Base-by-base conservation (phyloP, 2,329 filamentous ascomycete species). In the Dactylonectria estremocensis region DNA sequence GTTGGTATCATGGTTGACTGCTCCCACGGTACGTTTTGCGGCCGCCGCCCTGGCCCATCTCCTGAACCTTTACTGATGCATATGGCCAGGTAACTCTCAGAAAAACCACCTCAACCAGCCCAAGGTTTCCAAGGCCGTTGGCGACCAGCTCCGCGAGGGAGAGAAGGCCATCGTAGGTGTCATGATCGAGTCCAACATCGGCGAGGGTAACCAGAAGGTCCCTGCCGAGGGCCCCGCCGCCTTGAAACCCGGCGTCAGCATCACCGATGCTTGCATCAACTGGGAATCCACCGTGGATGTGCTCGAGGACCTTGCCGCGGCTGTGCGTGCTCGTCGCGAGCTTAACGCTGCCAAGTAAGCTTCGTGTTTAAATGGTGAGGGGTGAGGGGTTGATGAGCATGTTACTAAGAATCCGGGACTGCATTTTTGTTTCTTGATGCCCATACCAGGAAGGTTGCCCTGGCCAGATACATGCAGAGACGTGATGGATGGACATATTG, bases 81-180 rank as follows among this genome's bases (percentile, higher is more conserved):
- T 13, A 16, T 49, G 31, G 20, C 4, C 65, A 95, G 93, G 96
- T 64, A 99, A 99, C 87, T 98, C 95, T 20, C 94, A 93, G 83
- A 99, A 99, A 86, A 91, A 98, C 86, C 95, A 98, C 86, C 92
- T 93, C 77, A 99, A 99, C 84, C 95, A 99, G 85, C 96, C 96
- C 77, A 92, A 95, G 84, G 95, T 98, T 50, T 95, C 95, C 71
- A 89, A 92, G 80, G 88, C 87, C 59, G 86, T 99, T 68, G 92
- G 89, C 35, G 93, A 97, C 61, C 95, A 99, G 85, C 87, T 99
- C 71, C 91, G 92, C 58, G 91, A 92, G 72, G 95, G 95, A 67
- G 94, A 99, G 85, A 92, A 90, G 66, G 92, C 90, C 72, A 97
- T 99, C 76, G 89, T 98, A 72, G 96, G 95, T 80, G 94, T 98